A percentile compares a stretch with the other conserved stretches of the same genome.
Evolutionary conservation across 2,329 filamentous ascomycete genomes (phyloP).

Genomic region (Neoscytalidium dimidiatum): DNA sequence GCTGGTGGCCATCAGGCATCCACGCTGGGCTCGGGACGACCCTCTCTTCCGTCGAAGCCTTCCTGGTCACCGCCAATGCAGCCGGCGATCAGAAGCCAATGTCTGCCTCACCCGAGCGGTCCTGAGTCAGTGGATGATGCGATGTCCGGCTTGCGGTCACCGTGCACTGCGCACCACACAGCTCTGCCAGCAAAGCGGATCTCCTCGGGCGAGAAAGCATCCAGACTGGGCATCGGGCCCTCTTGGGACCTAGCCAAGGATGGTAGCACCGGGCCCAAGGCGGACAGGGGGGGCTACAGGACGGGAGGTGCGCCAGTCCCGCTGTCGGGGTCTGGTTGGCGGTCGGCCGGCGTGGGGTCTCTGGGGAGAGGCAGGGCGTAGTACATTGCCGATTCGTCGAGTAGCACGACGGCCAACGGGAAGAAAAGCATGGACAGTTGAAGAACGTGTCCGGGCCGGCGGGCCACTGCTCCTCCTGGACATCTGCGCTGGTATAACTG

Average conservation of each 20-base stretch:
- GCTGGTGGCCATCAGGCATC: slow-evolving; percentile 1
- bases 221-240: background rate
- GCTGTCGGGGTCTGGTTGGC: background rate
- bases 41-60: slow-evolving; percentile 14
- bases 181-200: background rate
- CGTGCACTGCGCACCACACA: background rate
- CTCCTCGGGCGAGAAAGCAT: background rate
- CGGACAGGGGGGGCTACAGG: background rate
- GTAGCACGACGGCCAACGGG: too few relatives aligned
- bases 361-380: background rate
- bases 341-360: background rate
- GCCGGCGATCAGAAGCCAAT: background rate
- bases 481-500: too few relatives aligned
- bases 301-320: background rate
- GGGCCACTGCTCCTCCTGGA: too few relatives aligned
- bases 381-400: too few relatives aligned
- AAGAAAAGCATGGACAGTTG: too few relatives aligned
- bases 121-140: slow-evolving; percentile 7
- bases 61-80: slow-evolving; percentile 11
- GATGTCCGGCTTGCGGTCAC: background rate
- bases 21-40: slow-evolving; percentile 15
- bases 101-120: background rate
- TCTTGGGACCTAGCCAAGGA: background rate
- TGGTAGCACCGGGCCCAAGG: background rate
- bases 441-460: too few relatives aligned